Conservation (phyloP, 176 grass and related monocot genomes). For the Pharus latifolius region DNA sequence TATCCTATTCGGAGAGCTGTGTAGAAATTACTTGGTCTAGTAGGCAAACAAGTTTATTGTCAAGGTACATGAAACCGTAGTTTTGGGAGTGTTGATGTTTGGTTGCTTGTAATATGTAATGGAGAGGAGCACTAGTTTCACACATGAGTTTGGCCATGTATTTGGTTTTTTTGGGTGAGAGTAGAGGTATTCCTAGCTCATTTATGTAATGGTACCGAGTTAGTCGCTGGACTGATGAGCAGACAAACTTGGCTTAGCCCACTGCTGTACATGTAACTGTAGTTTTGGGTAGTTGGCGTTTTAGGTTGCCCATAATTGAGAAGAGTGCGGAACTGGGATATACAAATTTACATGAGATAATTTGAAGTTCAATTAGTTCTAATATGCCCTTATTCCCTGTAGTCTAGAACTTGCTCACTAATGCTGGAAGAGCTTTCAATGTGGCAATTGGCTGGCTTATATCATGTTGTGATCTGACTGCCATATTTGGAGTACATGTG, state of each 20-base stretch:
- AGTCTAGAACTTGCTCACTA: not conserved
- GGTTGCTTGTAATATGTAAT: not conserved
- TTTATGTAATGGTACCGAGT: too few species aligned
- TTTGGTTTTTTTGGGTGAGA: not conserved
- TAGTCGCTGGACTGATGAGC: not conserved
- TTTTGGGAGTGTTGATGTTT: not conserved
- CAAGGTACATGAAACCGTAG: not conserved
- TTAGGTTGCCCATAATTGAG: not conserved
- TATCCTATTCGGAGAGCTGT: not conserved
- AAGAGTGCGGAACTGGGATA: not conserved
- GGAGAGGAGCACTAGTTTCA: not conserved
- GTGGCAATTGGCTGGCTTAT: not conserved
- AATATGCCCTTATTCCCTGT: not conserved
- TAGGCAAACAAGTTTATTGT: not conserved
- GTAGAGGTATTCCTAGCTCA: not conserved
- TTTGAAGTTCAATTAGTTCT: not conserved
- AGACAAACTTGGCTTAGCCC: not conserved
- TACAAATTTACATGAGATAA: not conserved
- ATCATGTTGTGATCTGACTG: not conserved
- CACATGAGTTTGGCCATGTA: not conserved
- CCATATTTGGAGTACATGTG: not conserved
- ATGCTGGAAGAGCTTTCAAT: not conserved
- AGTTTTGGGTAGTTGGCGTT: not conserved
- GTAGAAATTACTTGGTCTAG: not conserved
- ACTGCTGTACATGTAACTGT: not conserved